Conservation (phyloP, 352 stramenopile species). For the Globisporangium cystogenes region DNA sequence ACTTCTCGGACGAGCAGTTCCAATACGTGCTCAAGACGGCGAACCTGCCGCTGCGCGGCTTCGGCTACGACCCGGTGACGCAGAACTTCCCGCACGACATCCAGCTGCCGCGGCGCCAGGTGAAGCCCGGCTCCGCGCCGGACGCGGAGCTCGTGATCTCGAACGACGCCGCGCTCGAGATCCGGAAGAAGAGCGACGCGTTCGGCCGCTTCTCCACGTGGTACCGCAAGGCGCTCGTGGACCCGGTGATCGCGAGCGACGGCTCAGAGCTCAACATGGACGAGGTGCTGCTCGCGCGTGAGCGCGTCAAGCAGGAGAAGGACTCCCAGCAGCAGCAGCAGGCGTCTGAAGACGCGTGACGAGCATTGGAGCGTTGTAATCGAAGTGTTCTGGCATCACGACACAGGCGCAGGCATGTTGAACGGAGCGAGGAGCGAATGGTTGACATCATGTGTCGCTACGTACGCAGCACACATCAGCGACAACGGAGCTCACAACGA, state of each 20-base stretch:
- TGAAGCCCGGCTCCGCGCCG: conserved; percentile 56
- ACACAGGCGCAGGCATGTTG: background rate
- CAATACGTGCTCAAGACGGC: conserved; percentile 75
- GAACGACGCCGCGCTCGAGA: conserved; percentile 51
- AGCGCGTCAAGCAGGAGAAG: conserved; percentile 14
- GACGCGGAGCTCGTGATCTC: conserved; percentile 54
- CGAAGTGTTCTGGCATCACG: background rate
- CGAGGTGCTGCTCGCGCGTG: conserved; percentile 58
- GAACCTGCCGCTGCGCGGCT: conserved; percentile 70
- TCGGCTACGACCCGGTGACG: conserved; percentile 82
- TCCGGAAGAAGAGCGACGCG: conserved; percentile 74
- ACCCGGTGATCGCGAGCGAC: conserved; percentile 77
- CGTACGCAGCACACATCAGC: too few species aligned
- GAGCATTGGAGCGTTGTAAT: too few species aligned
- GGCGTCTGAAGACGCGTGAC: background rate
- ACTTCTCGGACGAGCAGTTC: conserved; percentile 82
- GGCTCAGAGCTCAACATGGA: conserved; percentile 82
- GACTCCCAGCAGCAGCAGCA: conserved; percentile 4
- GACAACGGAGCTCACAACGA: background rate
- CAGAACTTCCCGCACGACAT: conserved; percentile 76
- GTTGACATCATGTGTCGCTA: too few species aligned
- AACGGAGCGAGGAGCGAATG: too few species aligned
- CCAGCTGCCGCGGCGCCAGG: conserved; percentile 65
- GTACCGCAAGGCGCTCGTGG: conserved; percentile 67
- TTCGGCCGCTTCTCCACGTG: conserved; percentile 77